Conservation (phyloP, 352 stramenopile genomes). For the Blastocystis sp. region DNA sequence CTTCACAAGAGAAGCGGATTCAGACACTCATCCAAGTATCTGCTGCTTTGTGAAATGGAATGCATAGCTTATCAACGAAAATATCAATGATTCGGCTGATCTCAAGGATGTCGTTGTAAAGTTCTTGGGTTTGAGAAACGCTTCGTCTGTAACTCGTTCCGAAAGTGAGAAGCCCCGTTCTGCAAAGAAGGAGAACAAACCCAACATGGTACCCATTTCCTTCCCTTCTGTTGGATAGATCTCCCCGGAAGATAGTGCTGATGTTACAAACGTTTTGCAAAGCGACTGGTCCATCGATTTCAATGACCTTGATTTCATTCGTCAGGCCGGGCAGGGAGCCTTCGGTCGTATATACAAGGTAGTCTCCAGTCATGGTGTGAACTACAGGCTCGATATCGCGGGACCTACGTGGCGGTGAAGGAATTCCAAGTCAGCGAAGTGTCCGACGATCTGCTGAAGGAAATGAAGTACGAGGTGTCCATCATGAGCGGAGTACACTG, state of each 20-base stretch:
- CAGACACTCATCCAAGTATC: too few species aligned
- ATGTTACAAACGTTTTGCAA: background rate
- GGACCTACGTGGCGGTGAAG: conserved; percentile 71
- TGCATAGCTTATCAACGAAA: background rate
- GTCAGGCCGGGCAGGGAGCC: background rate
- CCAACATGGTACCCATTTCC: background rate
- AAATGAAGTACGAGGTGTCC: conserved; percentile 72
- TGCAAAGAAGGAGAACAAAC: background rate
- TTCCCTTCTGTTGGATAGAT: background rate
- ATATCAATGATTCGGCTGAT: background rate
- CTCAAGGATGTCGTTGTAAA: background rate
- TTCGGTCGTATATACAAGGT: background rate
- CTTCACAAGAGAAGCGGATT: too few species aligned
- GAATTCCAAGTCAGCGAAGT: conserved; percentile 59
- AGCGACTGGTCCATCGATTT: background rate
- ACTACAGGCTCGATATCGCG: background rate
- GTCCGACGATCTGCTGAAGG: conserved; percentile 62
- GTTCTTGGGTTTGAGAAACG: background rate
- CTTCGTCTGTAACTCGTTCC: background rate
- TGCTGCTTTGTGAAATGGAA: background rate
- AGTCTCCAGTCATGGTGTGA: background rate
- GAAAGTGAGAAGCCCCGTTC: background rate
- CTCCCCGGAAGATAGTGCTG: background rate
- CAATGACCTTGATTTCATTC: background rate
- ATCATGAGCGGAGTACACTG: conserved; percentile 70